A percentile compares a stretch with the other conserved stretches of the same genome.
Conservation (phyloP, 768 basidiomycete genomes). For the Leucocoprinus birnbaumii region DNA sequence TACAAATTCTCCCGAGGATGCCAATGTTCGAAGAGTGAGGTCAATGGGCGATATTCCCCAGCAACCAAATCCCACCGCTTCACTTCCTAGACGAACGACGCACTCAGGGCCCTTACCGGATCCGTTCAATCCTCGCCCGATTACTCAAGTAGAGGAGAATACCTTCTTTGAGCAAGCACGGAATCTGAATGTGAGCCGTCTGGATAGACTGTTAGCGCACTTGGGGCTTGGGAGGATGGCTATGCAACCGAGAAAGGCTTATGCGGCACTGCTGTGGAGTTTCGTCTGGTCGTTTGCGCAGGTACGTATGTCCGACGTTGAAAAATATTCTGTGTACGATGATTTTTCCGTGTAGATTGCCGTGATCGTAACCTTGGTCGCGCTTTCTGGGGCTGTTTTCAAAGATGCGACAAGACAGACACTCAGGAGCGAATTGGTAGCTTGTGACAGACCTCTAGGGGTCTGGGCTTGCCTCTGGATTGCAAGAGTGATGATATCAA, state of each 20-base stretch:
- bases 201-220: slow-evolving; percentile 25
- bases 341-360: slow-evolving; percentile 36
- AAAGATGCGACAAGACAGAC: slow-evolving; percentile 39
- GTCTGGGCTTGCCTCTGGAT: slow-evolving; percentile 69
- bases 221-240: slow-evolving; percentile 56
- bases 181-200: not conserved
- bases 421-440: slow-evolving; percentile 50
- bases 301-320: slow-evolving; percentile 25
- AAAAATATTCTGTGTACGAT: not conserved
- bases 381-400: slow-evolving; percentile 39
- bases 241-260: slow-evolving; percentile 46
- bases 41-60: slow-evolving; percentile 38
- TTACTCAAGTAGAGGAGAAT: not conserved
- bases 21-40: slow-evolving; percentile 30
- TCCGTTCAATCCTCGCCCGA: not conserved
- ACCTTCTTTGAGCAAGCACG: slow-evolving; percentile 10
- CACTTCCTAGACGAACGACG: slow-evolving; percentile 10
- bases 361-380: slow-evolving; percentile 47
- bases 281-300: slow-evolving; percentile 50
- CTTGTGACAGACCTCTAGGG: slow-evolving; percentile 64
- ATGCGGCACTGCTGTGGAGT: slow-evolving; percentile 51
- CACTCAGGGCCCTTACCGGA: not conserved
- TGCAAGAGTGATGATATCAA: slow-evolving; percentile 46
- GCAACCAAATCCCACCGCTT: slow-evolving; percentile 17
- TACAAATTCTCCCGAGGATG: slow-evolving; percentile 15